Evolutionary conservation across 176 grass and related monocot genomes (phyloP).

Genomic region (Olyra latifolia): DNA sequence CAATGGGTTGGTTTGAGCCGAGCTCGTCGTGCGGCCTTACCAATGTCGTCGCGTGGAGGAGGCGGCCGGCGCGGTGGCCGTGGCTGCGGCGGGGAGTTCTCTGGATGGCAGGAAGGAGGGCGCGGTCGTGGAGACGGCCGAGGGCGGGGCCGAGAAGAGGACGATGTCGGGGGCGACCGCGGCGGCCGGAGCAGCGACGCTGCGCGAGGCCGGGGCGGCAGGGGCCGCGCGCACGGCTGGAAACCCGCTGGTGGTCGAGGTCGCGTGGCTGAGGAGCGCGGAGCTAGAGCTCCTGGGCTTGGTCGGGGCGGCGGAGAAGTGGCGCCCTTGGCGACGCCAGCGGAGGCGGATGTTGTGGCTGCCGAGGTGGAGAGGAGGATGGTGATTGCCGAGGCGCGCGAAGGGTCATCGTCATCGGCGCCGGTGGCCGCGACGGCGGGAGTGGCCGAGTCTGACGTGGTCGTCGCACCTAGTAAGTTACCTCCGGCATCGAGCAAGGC

Average conservation of each 20-base stretch:
- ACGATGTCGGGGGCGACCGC: not conserved
- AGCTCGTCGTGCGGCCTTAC: no score
- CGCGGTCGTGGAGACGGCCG: no score
- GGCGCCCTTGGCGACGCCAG: not conserved
- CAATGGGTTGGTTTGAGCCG: no score
- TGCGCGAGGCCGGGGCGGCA: not conserved
- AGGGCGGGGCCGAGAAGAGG: no score
- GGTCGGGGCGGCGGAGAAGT: not conserved
- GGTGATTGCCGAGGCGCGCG: not conserved
- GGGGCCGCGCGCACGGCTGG: not conserved
- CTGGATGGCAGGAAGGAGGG: no score
- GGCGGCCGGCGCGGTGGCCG: no score
- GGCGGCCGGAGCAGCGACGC: not conserved
- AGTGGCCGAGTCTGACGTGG: not conserved
- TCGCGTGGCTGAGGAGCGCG: no score
- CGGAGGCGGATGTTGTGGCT: not conserved
- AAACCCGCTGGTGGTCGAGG: not conserved
- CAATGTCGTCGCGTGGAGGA: no score
- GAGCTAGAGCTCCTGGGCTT: not conserved
- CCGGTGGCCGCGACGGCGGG: no score
- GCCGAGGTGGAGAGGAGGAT: not conserved
- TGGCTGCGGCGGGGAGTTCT: no score
- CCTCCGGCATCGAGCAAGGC: conserved; percentile 48
- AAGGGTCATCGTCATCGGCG: not conserved
- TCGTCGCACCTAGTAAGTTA: not conserved